Conservation (phyloP, 176 grass and related monocot species). For the Eleusine coracana region DNA sequence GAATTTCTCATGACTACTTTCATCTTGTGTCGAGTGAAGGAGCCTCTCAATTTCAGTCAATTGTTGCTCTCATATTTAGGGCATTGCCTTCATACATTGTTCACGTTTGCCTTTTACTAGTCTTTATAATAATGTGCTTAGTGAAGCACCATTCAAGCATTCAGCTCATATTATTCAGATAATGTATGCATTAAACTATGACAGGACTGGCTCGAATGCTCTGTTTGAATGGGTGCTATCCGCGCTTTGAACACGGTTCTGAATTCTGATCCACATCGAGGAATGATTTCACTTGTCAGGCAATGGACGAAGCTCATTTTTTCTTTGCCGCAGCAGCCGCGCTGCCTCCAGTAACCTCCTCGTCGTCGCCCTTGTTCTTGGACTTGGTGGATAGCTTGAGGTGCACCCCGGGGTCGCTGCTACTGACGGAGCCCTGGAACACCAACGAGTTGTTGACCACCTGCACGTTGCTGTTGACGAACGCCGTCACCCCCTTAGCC, state of each 20-base stretch:
- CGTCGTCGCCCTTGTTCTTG: slow-evolving; percentile 34
- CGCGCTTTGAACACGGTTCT: neutral
- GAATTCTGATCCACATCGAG: neutral
- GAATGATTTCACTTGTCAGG: neutral
- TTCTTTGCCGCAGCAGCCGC: neutral
- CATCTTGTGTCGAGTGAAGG: no score
- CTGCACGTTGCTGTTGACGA: slow-evolving; percentile 82
- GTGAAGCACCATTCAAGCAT: neutral
- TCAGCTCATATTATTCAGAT: neutral
- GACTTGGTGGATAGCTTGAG: slow-evolving; percentile 42
- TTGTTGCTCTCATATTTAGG: no score
- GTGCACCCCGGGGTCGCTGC: slow-evolving; percentile 59
- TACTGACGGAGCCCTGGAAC: slow-evolving; percentile 55
- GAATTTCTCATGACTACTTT: no score
- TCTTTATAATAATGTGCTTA: neutral
- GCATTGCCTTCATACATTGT: no score
- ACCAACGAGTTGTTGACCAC: slow-evolving; percentile 84
- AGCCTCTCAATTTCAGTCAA: no score
- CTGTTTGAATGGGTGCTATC: no score
- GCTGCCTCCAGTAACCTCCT: neutral
- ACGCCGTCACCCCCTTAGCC: slow-evolving; percentile 30
- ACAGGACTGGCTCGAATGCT: neutral
- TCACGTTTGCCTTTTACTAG: no score
- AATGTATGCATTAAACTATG: neutral
- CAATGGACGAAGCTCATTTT: neutral